Evolutionary conservation across 1,284 basidiomycete species (phyloP).

Genomic region (Vanrija sp.): DNA sequence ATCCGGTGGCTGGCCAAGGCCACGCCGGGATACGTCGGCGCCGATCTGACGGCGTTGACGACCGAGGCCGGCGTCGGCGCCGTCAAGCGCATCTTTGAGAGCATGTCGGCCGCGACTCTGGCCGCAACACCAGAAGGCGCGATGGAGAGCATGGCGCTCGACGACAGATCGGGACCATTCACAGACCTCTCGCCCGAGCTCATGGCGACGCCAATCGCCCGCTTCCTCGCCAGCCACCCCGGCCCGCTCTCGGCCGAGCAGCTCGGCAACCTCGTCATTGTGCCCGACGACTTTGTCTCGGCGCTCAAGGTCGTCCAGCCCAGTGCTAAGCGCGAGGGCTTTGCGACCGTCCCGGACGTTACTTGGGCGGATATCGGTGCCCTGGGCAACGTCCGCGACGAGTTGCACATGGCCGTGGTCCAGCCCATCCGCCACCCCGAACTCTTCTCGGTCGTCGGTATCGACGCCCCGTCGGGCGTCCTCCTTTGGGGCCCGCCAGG

Average conservation of each 20-base stretch:
- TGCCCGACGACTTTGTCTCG: slow-evolving; percentile 67
- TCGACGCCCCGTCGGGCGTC: slow-evolving; percentile 82
- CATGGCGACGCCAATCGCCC: slow-evolving; percentile 68
- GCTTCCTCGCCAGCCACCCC: slow-evolving; percentile 83
- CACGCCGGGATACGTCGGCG: slow-evolving; percentile 95
- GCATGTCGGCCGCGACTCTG: slow-evolving; percentile 64
- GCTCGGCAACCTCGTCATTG: slow-evolving; percentile 75
- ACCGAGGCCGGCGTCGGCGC: slow-evolving; percentile 93
- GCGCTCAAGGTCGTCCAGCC: slow-evolving; percentile 87
- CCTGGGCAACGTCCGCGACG: slow-evolving; percentile 75
- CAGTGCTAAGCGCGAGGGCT: slow-evolving; percentile 94
- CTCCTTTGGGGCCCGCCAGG: slow-evolving; percentile 98
- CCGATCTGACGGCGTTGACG: slow-evolving; percentile 84
- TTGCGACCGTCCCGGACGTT: slow-evolving; percentile 92
- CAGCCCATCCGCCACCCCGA: slow-evolving; percentile 89
- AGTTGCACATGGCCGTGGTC: slow-evolving; percentile 95
- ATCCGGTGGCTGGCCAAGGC: slow-evolving; percentile 67
- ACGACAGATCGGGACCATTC: slow-evolving; percentile 31
- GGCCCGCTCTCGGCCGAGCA: slow-evolving; percentile 67
- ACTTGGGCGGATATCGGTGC: slow-evolving; percentile 96
- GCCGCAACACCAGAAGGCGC: slow-evolving; percentile 12
- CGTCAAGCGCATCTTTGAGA: slow-evolving; percentile 91
- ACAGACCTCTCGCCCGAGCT: slow-evolving; percentile 46
- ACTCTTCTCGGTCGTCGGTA: slow-evolving; percentile 79
- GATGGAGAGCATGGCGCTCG: slow-evolving; percentile 27